These are phyloP conservation scores for Dryas integrifolia DNA, from an alignment of 331 rosid species.

Conservation along the genomic window DNA sequence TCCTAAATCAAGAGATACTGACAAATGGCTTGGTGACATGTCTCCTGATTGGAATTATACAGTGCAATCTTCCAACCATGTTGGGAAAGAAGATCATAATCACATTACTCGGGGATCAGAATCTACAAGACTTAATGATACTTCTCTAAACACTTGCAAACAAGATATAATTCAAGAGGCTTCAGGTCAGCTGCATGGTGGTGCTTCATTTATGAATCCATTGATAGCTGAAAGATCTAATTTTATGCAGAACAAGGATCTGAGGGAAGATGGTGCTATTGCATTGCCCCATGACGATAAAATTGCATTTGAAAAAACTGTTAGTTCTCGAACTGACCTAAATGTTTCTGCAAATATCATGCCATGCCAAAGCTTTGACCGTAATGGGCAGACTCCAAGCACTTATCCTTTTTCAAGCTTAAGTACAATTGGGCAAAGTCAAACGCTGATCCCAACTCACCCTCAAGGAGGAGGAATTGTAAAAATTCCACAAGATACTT, in stretches of 20 bases:
- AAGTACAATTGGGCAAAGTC: slow-evolving; percentile 48
- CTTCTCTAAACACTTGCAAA: slow-evolving; percentile 39
- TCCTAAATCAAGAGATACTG: slow-evolving; percentile 49
- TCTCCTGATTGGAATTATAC: slow-evolving; percentile 51
- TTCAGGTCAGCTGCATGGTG: slow-evolving; percentile 45
- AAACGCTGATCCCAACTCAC: slow-evolving; percentile 41
- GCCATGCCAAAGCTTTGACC: slow-evolving; percentile 48
- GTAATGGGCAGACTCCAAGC: slow-evolving; percentile 40
- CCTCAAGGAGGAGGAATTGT: slow-evolving; percentile 43
- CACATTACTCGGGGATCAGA: slow-evolving; percentile 41
- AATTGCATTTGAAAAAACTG: slow-evolving; percentile 31
- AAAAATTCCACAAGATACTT: slow-evolving; percentile 41
- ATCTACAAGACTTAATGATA: slow-evolving; percentile 26
- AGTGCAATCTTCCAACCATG: slow-evolving; percentile 44
- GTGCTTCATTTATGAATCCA: slow-evolving; percentile 34
- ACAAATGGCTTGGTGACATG: slow-evolving; percentile 75
- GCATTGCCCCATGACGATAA: slow-evolving; percentile 39
- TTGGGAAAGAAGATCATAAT: slow-evolving; percentile 49
- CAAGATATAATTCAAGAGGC: slow-evolving; percentile 44
- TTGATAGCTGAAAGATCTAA: slow-evolving; percentile 37
- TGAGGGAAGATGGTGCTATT: slow-evolving; percentile 29
- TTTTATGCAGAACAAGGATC: slow-evolving; percentile 31
- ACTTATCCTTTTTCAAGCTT: slow-evolving; percentile 40
- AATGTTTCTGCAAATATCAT: slow-evolving; percentile 36
- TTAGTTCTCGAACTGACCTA: slow-evolving; percentile 32